phyloP scores from a whole-genome alignment of 192 early-diverging fungal species.

The Coemansia asiatica region DNA sequence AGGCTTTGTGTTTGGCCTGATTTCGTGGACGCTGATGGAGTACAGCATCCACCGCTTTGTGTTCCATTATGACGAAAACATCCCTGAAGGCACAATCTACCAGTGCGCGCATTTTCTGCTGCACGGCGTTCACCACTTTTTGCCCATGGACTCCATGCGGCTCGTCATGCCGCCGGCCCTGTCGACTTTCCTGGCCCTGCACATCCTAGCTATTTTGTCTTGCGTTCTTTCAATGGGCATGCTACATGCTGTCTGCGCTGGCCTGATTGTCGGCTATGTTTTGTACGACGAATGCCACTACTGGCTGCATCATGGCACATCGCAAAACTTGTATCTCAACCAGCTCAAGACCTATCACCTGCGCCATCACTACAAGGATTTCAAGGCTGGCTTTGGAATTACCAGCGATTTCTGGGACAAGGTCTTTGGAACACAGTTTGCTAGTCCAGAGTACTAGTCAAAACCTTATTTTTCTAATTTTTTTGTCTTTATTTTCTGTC shows the following conservation, averaged over 20 bases:
- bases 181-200: constrained; percentile 59
- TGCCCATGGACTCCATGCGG: constrained; percentile 94
- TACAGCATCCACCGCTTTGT: constrained; percentile 91
- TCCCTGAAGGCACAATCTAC: constrained; percentile 80
- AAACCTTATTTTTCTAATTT: constrained; percentile 1
- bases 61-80: constrained; percentile 86
- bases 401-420: constrained; percentile 91
- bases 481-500: constrained; percentile 1
- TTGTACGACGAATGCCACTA: constrained; percentile 94
- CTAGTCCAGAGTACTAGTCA: constrained; percentile 7
- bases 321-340: constrained; percentile 67
- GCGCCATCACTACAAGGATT: constrained; percentile 94
- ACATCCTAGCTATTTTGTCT: constrained; percentile 61
- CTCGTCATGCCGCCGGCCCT: constrained; percentile 95
- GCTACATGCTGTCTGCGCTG: constrained; percentile 70
- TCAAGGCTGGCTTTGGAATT: constrained; percentile 83
- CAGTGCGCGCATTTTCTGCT: constrained; percentile 82
- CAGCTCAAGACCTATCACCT: constrained; percentile 94
- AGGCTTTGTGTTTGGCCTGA: constrained; percentile 67
- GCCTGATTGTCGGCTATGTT: constrained; percentile 79
- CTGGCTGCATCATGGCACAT: constrained; percentile 89
- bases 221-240: constrained; percentile 64
- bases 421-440: constrained; percentile 67
- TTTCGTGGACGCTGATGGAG: constrained; percentile 85
- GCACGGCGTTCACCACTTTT: constrained; percentile 95